A percentile compares a stretch with the other conserved stretches of the same genome.
Conservation (phyloP, 305 asterid genomes). For the Solanum hybrid region DNA sequence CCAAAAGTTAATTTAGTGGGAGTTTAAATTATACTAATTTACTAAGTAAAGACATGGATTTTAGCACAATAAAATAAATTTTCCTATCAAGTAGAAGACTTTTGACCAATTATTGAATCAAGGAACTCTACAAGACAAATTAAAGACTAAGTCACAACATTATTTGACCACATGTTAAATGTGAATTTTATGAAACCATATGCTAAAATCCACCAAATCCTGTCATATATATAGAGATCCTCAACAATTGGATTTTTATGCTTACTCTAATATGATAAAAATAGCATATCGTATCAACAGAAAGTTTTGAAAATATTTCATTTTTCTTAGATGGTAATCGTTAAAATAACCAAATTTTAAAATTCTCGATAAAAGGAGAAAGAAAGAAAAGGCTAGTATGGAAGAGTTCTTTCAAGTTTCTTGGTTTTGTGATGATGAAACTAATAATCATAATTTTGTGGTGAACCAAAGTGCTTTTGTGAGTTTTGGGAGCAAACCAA, state of each 20-base stretch:
- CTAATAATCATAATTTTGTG: neutral
- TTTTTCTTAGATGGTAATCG: neutral
- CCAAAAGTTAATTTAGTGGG: neutral
- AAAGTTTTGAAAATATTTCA: neutral
- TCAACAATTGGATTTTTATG: neutral
- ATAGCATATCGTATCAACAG: neutral
- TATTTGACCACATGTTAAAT: conserved; percentile 22
- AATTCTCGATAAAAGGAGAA: neutral
- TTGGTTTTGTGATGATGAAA: conserved; percentile 11
- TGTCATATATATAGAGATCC: neutral
- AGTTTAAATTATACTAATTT: neutral
- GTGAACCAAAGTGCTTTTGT: conserved; percentile 27
- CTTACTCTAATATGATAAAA: neutral
- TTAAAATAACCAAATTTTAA: neutral
- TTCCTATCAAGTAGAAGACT: neutral
- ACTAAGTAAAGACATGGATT: neutral
- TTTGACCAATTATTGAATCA: neutral
- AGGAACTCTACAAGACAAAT: neutral
- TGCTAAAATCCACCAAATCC: neutral
- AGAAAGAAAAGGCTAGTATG: conserved; percentile 7
- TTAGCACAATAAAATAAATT: neutral
- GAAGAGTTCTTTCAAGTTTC: conserved; percentile 22
- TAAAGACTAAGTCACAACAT: neutral
- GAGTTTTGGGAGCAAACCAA: conserved; percentile 11
- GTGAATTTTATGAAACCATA: neutral